Base-by-base conservation (phyloP, 345 rosid species). In the Lagerstroemia speciosa region DNA sequence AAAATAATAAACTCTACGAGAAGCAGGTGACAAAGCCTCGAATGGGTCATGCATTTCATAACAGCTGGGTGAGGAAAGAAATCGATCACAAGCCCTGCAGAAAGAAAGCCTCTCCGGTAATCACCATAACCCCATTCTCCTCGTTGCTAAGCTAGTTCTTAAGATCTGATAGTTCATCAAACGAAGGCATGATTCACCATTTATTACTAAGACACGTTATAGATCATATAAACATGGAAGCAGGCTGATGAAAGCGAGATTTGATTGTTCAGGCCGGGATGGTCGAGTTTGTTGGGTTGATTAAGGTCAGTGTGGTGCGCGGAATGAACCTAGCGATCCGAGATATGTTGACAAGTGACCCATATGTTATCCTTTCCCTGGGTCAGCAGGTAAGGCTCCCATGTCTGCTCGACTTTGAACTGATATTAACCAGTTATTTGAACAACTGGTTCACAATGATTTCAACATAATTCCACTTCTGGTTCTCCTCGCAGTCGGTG, bases 231-330 rank as follows among this genome's bases (percentile, higher is more conserved):
- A 14, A 41, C 46, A 41, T 41, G 46, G 46, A 41, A 41, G 10
- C 11, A 41, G 14, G 55, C 8, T 48, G 20, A 48, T 48, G 26
- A 17, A 12, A 43, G 17, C 19, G 3, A 10, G 48, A 16, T 11
- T 19, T 17, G 3, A 74, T 72, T 76, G 72, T 86, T 75, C 75
- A 95, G 99, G 97, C 89, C 62, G 93, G 92, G 43, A 95, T 95
- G 99, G 80, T 95, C 69, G 99, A 92, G 83, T 95, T 95, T 78
- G 78, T 95, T 69, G 99, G 99, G 60, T 82, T 95, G 71, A 84
- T 95, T 64, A 92, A 90, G 85, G 99, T 92, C 69, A 95, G 88
- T 75, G 98, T 95, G 30, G 98, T 95, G 53, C 87, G 78, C 83
- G 99, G 99, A 78, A 92, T 93, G 62, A 95, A 95, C 78, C 86